phyloP scores from a whole-genome alignment of 1,139 yeast species.

The Hyphopichia buzzinii region DNA sequence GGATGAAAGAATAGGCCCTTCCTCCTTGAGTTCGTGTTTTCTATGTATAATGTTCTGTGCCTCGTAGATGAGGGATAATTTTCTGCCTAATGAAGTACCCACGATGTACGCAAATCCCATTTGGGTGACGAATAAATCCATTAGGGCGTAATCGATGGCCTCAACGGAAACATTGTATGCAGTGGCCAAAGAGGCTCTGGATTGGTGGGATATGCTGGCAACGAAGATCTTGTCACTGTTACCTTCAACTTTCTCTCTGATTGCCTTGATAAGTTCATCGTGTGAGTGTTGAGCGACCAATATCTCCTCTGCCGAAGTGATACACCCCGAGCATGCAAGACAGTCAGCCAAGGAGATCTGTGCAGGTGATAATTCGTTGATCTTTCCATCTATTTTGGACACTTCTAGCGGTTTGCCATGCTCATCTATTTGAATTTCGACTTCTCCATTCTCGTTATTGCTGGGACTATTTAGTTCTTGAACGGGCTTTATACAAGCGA shows the following conservation, averaged over 20 bases:
- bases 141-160: conserved; percentile 59
- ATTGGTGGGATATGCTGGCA: conserved; percentile 82
- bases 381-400: conserved; percentile 53
- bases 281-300: conserved; percentile 89
- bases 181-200: conserved; percentile 76
- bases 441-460: conserved; percentile 30
- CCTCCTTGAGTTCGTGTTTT: conserved; percentile 15
- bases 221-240: conserved; percentile 46
- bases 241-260: conserved; percentile 30
- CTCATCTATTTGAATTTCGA: conserved; percentile 65
- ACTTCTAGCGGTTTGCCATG: conserved; percentile 72
- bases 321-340: conserved; percentile 95
- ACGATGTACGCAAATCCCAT: conserved; percentile 76
- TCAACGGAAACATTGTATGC: conserved; percentile 57
- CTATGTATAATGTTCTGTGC: conserved; percentile 45
- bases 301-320: conserved; percentile 94
- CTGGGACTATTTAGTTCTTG: conserved; percentile 7
- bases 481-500: conserved; percentile 81
- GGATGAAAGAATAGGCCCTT: conserved; percentile 55
- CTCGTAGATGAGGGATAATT: conserved; percentile 62
- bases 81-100: conserved; percentile 82
- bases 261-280: conserved; percentile 64
- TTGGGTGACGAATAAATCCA: conserved; percentile 53
- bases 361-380: conserved; percentile 64
- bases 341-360: conserved; percentile 91